phyloP scores from a whole-genome alignment of 139 green algal genomes.

The Raphidocelis subcapitata region DNA sequence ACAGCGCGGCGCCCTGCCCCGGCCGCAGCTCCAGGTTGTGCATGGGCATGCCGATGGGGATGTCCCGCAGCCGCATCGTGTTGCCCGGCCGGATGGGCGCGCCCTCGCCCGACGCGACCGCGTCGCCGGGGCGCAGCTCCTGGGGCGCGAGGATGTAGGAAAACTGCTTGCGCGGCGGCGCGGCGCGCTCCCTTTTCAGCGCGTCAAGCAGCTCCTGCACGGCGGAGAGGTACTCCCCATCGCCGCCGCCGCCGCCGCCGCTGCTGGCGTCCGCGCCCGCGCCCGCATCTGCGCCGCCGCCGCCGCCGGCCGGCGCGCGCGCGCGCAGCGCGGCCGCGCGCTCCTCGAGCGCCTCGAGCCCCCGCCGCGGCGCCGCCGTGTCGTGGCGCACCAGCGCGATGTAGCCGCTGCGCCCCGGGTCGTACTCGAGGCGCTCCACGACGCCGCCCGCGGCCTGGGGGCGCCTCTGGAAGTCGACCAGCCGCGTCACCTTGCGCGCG shows the following conservation, averaged over 20 bases:
- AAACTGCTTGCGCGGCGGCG: slow-evolving; percentile 13
- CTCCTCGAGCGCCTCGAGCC: too few relatives aligned
- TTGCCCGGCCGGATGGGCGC: slow-evolving; percentile 72
- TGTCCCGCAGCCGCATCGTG: slow-evolving; percentile 63
- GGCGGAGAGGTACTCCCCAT: too few relatives aligned
- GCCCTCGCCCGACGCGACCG: slow-evolving; percentile 53
- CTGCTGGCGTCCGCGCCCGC: neutral
- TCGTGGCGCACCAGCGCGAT: slow-evolving; percentile 84
- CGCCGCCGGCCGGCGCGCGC: neutral
- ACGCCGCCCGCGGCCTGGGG: slow-evolving; percentile 4
- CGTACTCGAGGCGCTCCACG: slow-evolving; percentile 91
- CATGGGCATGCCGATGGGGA: slow-evolving; percentile 61
- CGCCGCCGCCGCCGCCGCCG: neutral
- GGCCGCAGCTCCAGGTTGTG: slow-evolving; percentile 91
- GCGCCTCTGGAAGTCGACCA: slow-evolving; percentile 43
- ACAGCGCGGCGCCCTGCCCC: slow-evolving; percentile 74
- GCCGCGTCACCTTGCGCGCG: slow-evolving; percentile 66
- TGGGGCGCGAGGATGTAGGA: slow-evolving; percentile 83
- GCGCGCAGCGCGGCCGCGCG: too few relatives aligned
- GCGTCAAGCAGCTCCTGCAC: too few relatives aligned
- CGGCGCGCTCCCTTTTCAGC: neutral
- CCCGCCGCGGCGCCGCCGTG: too few relatives aligned
- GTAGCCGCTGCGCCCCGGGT: slow-evolving; percentile 87
- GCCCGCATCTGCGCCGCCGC: neutral
- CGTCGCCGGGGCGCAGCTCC: slow-evolving; percentile 58